A percentile compares a stretch with the other conserved stretches of the same genome.
These are phyloP conservation scores for Eucalyptus pauciflora DNA, from an alignment of 345 rosid species.

Conservation along the genomic window DNA sequence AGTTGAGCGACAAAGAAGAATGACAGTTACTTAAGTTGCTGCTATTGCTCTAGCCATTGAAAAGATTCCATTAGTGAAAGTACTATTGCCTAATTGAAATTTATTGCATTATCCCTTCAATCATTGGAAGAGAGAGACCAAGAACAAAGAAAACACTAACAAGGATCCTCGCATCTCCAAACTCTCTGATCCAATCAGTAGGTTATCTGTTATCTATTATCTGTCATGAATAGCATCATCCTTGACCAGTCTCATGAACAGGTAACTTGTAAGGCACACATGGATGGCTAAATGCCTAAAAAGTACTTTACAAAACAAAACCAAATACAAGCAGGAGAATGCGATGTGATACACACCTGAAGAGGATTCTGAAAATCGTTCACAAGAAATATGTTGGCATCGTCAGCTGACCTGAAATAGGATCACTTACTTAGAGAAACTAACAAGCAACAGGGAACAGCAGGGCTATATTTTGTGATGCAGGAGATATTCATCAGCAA, in stretches of 20 bases:
- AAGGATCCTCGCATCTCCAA: not conserved
- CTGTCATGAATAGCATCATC: not conserved
- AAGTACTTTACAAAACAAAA: not conserved
- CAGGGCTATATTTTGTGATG: not conserved
- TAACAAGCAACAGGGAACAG: not conserved
- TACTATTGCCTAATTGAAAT: not conserved
- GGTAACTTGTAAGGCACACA: not conserved
- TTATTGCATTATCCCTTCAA: not conserved
- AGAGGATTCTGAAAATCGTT: conserved; percentile 83
- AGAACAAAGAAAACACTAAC: not conserved
- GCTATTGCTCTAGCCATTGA: not conserved
- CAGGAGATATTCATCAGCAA: not conserved
- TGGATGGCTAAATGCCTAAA: not conserved
- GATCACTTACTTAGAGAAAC: not conserved
- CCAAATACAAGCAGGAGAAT: not conserved
- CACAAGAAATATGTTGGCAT: conserved; percentile 83
- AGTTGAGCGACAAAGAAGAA: not conserved
- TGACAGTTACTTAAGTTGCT: not conserved
- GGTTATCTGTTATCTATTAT: not conserved
- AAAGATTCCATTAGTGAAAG: not conserved
- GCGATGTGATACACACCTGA: conserved; percentile 39
- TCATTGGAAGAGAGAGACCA: not conserved
- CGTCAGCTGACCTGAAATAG: conserved; percentile 73
- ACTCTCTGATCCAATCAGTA: not conserved
- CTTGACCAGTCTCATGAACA: not conserved